Base-by-base conservation (phyloP, 2,329 filamentous ascomycete species). In the Elsinoe necatrix region DNA sequence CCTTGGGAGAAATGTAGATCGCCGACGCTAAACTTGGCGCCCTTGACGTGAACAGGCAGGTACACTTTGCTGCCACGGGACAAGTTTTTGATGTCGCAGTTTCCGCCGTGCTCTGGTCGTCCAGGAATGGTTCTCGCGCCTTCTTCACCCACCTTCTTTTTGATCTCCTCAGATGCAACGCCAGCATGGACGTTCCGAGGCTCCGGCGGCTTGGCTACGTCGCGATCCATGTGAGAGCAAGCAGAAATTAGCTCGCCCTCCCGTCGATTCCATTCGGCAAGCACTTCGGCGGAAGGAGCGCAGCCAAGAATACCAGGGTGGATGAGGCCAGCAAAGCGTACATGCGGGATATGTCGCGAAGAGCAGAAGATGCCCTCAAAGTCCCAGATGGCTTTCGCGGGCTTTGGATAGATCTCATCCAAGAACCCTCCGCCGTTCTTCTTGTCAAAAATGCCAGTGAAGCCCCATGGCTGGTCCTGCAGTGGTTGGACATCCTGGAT, bases 401-500 rank as follows among this genome's bases (percentile, higher is more conserved):
- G 83, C 25, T 88, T 81, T 0, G 89, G 90, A 64, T 95, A 96
- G 25, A 89, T 78, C 67, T 95, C 88, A 61, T 95, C 89, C 11
- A 95, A 72, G 63, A 95, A 95, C 0, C 91, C 90, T 7, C 91
- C 91, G 4, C 91, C 91, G 64, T 95, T 95, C 14, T 83, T 73
- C 62, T 82, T 84, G 55, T 85, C 78, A 65, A 96, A 95, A 4
- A 93, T 73, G 7, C 89, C 89, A 0, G 87, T 92, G 69, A 95
- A 95, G 0, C 91, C 91, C 91, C 91, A 95, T 0, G 89, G 89
- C 57, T 86, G 82, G 27, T 93, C 83, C 60, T 92, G 78, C 62
- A 95, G 83, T 0, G 91, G 91, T 73, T 96, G 89, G 0, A 95
- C 88, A 65, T 96, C 91, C 70, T 92, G 89, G 62, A 95, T 95